Conservation (phyloP, 2,329 filamentous ascomycete species). For the Cryoendolithus antarcticus region DNA sequence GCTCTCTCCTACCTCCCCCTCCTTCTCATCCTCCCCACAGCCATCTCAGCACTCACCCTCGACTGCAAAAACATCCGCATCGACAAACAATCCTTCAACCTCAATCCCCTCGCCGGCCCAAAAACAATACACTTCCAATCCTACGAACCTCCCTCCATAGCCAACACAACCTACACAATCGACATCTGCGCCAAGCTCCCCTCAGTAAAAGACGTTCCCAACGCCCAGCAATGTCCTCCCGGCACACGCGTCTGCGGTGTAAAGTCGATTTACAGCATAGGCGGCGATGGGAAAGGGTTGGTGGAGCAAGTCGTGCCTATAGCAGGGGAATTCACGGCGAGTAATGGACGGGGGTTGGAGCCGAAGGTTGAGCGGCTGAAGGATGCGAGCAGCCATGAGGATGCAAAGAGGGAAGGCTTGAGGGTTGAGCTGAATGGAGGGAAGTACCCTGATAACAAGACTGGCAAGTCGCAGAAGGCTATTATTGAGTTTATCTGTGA, state of each 20-base stretch:
- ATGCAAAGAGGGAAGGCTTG: slow-evolving; percentile 59
- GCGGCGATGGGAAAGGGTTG: slow-evolving; percentile 33
- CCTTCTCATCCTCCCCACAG: slow-evolving; percentile 19
- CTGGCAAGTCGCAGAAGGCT: slow-evolving; percentile 51
- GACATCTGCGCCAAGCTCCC: slow-evolving; percentile 62
- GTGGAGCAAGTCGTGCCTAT: slow-evolving; percentile 55
- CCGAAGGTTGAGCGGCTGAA: slow-evolving; percentile 55
- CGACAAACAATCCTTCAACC: slow-evolving; percentile 50
- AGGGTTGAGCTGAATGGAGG: slow-evolving; percentile 54
- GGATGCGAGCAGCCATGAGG: slow-evolving; percentile 49
- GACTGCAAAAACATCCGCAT: slow-evolving; percentile 51
- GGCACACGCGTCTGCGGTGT: slow-evolving; percentile 70
- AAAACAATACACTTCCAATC: slow-evolving; percentile 52
- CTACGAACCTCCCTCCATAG: slow-evolving; percentile 36
- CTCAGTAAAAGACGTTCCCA: slow-evolving; percentile 43
- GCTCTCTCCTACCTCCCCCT: slow-evolving; percentile 8
- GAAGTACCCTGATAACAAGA: slow-evolving; percentile 38
- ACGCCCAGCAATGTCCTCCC: slow-evolving; percentile 50
- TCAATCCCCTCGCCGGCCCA: slow-evolving; percentile 51
- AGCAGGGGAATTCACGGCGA: slow-evolving; percentile 54
- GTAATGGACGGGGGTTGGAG: slow-evolving; percentile 49
- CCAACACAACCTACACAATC: slow-evolving; percentile 70
- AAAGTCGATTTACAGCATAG: slow-evolving; percentile 41
- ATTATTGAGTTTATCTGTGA: slow-evolving; percentile 82
- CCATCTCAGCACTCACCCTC: slow-evolving; percentile 37